Conservation (phyloP, 1,284 basidiomycete species). For the Stereum hirsutum region DNA sequence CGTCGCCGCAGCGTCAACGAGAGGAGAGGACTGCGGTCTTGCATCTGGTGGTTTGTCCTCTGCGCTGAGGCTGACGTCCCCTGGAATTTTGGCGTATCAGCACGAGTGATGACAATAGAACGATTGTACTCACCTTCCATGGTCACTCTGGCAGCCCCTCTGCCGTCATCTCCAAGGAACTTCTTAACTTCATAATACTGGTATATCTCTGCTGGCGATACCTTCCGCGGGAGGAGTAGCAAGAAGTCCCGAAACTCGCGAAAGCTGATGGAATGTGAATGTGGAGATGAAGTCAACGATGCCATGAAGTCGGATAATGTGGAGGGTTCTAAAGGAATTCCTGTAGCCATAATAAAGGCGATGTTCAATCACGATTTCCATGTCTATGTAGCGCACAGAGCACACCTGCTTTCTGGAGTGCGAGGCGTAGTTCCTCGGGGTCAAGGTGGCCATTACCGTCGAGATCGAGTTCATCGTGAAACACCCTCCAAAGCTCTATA, state of each 20-base stretch:
- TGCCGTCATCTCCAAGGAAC: slow-evolving; percentile 67
- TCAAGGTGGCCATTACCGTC: slow-evolving; percentile 82
- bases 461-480: slow-evolving; percentile 81
- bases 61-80: slow-evolving; percentile 66
- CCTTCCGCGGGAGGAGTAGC: slow-evolving; percentile 75
- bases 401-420: slow-evolving; percentile 68
- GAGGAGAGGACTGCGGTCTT: slow-evolving; percentile 13
- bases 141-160: slow-evolving; percentile 70
- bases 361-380: not conserved
- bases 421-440: slow-evolving; percentile 57
- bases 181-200: slow-evolving; percentile 76
- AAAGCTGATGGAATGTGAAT: slow-evolving; percentile 70
- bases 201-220: slow-evolving; percentile 81
- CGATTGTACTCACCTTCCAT: slow-evolving; percentile 57
- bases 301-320: slow-evolving; percentile 75
- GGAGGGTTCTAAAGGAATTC: slow-evolving; percentile 56
- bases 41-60: slow-evolving; percentile 49
- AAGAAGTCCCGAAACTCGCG: slow-evolving; percentile 87
- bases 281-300: slow-evolving; percentile 61
- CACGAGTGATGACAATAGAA: slow-evolving; percentile 3
- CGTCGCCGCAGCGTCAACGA: slow-evolving; percentile 16
- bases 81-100: slow-evolving; percentile 29
- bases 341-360: slow-evolving; percentile 27
- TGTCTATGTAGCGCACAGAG: slow-evolving; percentile 8
- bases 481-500: slow-evolving; percentile 80